Conservation (phyloP, 2,329 filamentous ascomycete genomes). For the Arthrobotrys pseudoclavata region DNA sequence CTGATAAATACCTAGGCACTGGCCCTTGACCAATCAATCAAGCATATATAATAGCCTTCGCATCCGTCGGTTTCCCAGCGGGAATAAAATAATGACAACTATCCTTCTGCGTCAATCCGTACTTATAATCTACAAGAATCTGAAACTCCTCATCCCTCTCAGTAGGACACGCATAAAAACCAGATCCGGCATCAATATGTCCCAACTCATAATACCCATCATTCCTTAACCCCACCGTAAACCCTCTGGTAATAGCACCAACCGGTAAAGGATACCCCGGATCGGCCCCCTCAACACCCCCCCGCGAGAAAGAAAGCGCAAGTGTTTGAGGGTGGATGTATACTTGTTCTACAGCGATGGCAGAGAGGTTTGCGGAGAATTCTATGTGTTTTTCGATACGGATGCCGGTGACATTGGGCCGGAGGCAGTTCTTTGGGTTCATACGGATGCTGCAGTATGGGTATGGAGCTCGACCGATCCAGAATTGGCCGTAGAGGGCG, state of each 20-base stretch:
- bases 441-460: slow-evolving; percentile 26
- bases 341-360: slow-evolving; percentile 20
- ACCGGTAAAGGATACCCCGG: slow-evolving; percentile 1
- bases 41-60: slow-evolving; percentile 25
- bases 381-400: slow-evolving; percentile 13
- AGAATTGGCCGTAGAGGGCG: slow-evolving; percentile 19
- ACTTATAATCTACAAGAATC: slow-evolving; percentile 23
- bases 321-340: slow-evolving; percentile 23
- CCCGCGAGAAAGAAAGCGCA: slow-evolving; percentile 6
- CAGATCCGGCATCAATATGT: slow-evolving; percentile 22
- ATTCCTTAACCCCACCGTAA: slow-evolving; percentile 9
- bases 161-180: slow-evolving; percentile 9
- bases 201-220: slow-evolving; percentile 25
- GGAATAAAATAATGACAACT: slow-evolving; percentile 29
- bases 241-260: slow-evolving; percentile 13
- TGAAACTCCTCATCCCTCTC: slow-evolving; percentile 3
- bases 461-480: slow-evolving; percentile 19
- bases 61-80: slow-evolving; percentile 20
- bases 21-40: too few relatives aligned
- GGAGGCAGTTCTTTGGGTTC: slow-evolving; percentile 19
- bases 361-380: slow-evolving; percentile 21
- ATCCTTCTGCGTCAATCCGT: slow-evolving; percentile 13
- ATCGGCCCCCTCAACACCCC: slow-evolving; percentile 15
- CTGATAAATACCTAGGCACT: too few relatives aligned
- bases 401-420: slow-evolving; percentile 20